Evolutionary conservation across 345 rosid genomes (phyloP), one percentile per base, ranked within the genome.

Genomic region (Brassica cretica): DNA sequence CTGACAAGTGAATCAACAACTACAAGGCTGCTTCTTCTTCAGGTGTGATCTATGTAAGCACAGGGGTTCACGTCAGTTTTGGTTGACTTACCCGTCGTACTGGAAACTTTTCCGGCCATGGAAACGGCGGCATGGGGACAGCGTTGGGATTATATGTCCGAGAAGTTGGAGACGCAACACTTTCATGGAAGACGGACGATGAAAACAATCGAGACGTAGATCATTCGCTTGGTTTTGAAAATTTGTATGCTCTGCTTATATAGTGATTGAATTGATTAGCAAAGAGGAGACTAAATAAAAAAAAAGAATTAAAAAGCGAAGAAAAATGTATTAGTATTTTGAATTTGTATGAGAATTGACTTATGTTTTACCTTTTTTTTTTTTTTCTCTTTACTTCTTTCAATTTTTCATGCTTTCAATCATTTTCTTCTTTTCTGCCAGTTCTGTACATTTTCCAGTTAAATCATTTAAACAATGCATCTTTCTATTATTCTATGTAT

Each of bases 11-110:
- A 49, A 49, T 16, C 59, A 53, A 49, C 16, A 53, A n/a, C 8
- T 0, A 5, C 7, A 46, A 46, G 55, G 55, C 55, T 46, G 4
- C 55, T 46, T 11, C n/a, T 46, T 14, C 53, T 11, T 46, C 53
- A 53, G 96, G 97, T 39, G 55, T 4, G 55, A 44, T 44, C 15
- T 44, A 44, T 49, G 16, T 14, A 49, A 49, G 18, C 55, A 49
- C 6, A 49, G 15, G 16, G 55, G 44, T 24, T 24, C 25, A 49
- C 55, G 16, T 49, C 55, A 5, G 55, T 49, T 49, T 49, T 49
- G 55, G 55, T 49, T 49, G 55, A 49, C 18, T n/a, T 49, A 5
- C 53, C 7, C 55, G 6, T 14, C 25, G 41, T 4, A 14, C 16
- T 2, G 55, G 55, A 49, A 14, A 49, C 55, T 16, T 49, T 14